A percentile compares a stretch with the other conserved stretches of the same genome.
phyloP scores from a whole-genome alignment of 108 stramenopile species.

The Discostella pseudostelligera region DNA sequence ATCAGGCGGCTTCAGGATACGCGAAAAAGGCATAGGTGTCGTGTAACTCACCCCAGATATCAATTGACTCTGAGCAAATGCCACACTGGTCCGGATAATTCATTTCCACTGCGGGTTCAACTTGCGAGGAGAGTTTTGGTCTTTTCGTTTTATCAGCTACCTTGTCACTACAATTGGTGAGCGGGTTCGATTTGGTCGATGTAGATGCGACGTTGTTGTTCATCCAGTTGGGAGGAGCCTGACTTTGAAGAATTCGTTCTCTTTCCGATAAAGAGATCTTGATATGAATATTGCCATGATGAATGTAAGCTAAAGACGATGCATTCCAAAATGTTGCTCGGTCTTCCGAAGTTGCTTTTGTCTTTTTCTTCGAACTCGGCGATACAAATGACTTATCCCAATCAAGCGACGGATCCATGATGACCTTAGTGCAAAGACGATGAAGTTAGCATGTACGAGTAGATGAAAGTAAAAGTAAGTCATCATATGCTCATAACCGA shows the following conservation, averaged over 20 bases:
- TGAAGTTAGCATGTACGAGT: no score
- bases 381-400: constrained; percentile 36
- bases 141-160: not conserved
- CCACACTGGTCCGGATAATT: not conserved
- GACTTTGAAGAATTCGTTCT: no score
- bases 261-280: no score
- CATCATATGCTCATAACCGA: not conserved
- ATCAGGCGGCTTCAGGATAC: no score
- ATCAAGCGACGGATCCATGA: constrained; percentile 18
- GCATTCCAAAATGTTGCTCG: constrained; percentile 8
- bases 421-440: not conserved
- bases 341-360: constrained; percentile 22
- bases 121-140: not conserved
- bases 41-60: constrained; percentile 2
- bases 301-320: not conserved
- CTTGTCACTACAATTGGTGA: not conserved
- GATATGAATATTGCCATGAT: no score
- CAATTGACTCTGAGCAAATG: not conserved
- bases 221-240: no score
- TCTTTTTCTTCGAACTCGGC: constrained; percentile 16
- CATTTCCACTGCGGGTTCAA: not conserved
- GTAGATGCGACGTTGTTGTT: no score
- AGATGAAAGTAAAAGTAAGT: no score
- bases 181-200: no score
- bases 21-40: no score